These are phyloP conservation scores for Claviceps lovelessii DNA, from an alignment of 2,329 filamentous ascomycete species.

Conservation along the genomic window DNA sequence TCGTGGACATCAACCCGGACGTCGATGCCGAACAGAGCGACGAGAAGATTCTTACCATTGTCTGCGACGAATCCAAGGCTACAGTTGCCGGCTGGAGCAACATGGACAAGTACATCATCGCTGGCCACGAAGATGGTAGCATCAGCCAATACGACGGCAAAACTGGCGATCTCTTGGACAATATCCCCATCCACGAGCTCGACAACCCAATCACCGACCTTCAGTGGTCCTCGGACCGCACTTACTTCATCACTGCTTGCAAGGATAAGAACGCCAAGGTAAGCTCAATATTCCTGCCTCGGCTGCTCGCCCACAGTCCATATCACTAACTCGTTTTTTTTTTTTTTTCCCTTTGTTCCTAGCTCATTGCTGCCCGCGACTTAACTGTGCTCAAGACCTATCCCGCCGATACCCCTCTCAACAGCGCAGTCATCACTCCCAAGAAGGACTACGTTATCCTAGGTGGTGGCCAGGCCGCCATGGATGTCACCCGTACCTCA, in stretches of 20 bases:
- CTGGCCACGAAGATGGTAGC: constrained; percentile 90
- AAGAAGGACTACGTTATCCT: constrained; percentile 98
- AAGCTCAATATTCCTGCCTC: constrained; percentile 11
- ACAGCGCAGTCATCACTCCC: constrained; percentile 83
- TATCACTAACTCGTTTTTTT: neutral
- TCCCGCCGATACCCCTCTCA: constrained; percentile 80
- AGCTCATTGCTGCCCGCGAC: constrained; percentile 73
- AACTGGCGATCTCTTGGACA: constrained; percentile 70
- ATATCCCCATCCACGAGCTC: constrained; percentile 73
- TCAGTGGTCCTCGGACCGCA: constrained; percentile 86
- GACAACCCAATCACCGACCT: constrained; percentile 77
- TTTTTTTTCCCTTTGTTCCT: neutral
- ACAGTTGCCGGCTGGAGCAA: constrained; percentile 97
- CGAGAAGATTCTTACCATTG: constrained; percentile 73
- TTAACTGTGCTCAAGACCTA: constrained; percentile 91
- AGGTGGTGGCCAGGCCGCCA: constrained; percentile 93
- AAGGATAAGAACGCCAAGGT: constrained; percentile 97
- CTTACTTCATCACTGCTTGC: constrained; percentile 94
- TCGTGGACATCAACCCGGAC: constrained; percentile 78
- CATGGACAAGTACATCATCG: constrained; percentile 88
- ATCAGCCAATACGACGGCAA: constrained; percentile 87
- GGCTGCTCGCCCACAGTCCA: neutral
- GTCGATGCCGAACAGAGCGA: constrained; percentile 69
- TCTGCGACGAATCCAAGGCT: constrained; percentile 90
- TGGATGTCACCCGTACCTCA: constrained; percentile 93